phyloP scores from a whole-genome alignment of 352 stramenopile species.

The Phytophthora megakarya region DNA sequence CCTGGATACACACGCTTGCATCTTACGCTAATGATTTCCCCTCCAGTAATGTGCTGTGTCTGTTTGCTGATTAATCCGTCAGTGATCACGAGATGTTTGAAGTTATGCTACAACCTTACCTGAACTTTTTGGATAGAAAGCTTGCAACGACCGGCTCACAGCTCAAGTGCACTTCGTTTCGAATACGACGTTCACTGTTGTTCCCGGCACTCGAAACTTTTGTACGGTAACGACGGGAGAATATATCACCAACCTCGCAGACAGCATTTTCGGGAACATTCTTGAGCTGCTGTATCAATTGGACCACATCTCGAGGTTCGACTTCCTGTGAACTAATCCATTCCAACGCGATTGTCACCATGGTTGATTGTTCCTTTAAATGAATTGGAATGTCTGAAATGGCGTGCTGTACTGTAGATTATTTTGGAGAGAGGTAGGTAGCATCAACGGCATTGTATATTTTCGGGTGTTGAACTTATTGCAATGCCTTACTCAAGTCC shows the following conservation, averaged over 20 bases:
- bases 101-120: slow-evolving; percentile 17
- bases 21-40: slow-evolving; percentile 59
- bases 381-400: too few species aligned
- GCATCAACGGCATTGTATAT: too few species aligned
- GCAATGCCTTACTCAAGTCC: background rate
- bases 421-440: too few species aligned
- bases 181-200: slow-evolving; percentile 16
- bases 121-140: slow-evolving; percentile 70
- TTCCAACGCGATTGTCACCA: slow-evolving; percentile 60
- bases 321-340: slow-evolving; percentile 44
- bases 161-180: slow-evolving; percentile 42
- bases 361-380: slow-evolving; percentile 1
- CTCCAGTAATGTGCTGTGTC: slow-evolving; percentile 44
- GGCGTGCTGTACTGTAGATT: too few species aligned
- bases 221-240: slow-evolving; percentile 17
- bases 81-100: background rate
- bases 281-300: slow-evolving; percentile 55
- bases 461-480: too few species aligned
- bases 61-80: slow-evolving; percentile 30
- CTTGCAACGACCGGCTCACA: slow-evolving; percentile 54
- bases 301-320: slow-evolving; percentile 36
- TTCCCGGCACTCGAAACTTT: background rate
- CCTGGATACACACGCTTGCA: slow-evolving; percentile 44
- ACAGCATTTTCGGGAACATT: slow-evolving; percentile 48
- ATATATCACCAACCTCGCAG: slow-evolving; percentile 58